Percentiles rank a stretch among this genome's conserved stretches.
phyloP scores from a whole-genome alignment of 140 eudicot species.

The Senecio squalidus region DNA sequence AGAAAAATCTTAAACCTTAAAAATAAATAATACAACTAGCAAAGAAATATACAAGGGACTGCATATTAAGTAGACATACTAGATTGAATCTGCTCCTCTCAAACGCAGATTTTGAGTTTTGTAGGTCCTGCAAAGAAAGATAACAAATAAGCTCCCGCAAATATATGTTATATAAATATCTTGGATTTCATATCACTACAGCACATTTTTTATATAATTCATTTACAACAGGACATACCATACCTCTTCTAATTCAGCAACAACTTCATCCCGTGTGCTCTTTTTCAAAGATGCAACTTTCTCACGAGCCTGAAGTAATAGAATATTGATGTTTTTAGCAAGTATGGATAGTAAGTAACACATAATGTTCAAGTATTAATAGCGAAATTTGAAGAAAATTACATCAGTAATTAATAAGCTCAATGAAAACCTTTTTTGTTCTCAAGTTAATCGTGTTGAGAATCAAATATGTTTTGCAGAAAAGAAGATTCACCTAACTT shows the following conservation, averaged over 20 bases:
- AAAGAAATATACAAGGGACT: background rate
- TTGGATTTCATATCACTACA: background rate
- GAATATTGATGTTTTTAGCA: background rate
- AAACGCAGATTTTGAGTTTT: conserved; percentile 83
- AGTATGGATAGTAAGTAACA: background rate
- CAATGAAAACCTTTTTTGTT: background rate
- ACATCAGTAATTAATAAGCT: background rate
- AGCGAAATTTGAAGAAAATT: background rate
- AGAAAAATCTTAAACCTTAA: conserved; percentile 32
- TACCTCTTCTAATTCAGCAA: conserved; percentile 94
- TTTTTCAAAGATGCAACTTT: conserved; percentile 81
- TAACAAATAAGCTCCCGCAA: conserved; percentile 17
- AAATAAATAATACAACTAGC: background rate
- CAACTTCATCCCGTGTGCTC: conserved; percentile 87
- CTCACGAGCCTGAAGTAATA: conserved; percentile 76
- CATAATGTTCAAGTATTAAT: background rate
- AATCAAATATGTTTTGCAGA: background rate
- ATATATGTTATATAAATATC: background rate
- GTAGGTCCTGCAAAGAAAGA: conserved; percentile 60
- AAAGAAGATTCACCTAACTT: background rate
- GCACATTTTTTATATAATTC: background rate
- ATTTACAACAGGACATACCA: conserved; percentile 14
- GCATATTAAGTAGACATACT: conserved; percentile 52
- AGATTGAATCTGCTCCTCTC: conserved; percentile 96
- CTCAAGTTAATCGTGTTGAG: background rate